Percentiles rank a stretch among this genome's conserved stretches.
phyloP scores from a whole-genome alignment of 441 rosid genomes.

The Jatropha multifida region DNA sequence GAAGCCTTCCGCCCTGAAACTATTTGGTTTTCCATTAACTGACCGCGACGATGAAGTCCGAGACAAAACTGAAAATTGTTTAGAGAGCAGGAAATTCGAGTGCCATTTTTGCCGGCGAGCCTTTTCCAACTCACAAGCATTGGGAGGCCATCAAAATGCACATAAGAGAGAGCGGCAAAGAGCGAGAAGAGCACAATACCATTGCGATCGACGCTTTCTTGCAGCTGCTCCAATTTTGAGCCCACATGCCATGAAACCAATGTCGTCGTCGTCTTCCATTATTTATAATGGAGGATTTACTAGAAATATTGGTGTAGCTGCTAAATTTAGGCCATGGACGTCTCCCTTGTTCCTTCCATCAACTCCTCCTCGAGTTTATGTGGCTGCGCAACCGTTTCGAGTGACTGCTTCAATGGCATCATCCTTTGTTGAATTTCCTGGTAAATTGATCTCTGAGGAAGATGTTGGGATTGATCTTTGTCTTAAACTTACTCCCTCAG shows the following conservation, averaged over 20 bases:
- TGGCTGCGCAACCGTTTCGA: slow-evolving; percentile 29
- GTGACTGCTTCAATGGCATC: slow-evolving; percentile 23
- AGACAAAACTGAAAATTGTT: slow-evolving; percentile 17
- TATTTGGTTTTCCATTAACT: slow-evolving; percentile 46
- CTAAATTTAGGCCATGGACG: slow-evolving; percentile 17
- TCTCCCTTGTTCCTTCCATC: slow-evolving; percentile 25
- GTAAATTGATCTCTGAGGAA: slow-evolving; percentile 27
- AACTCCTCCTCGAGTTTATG: slow-evolving; percentile 22
- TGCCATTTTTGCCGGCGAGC: slow-evolving; percentile 58
- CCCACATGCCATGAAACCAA: slow-evolving; percentile 33
- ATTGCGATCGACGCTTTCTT: slow-evolving; percentile 28
- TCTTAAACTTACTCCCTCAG: slow-evolving; percentile 53
- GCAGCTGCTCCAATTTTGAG: slow-evolving; percentile 35
- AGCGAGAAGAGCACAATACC: slow-evolving; percentile 43
- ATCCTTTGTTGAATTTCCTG: slow-evolving; percentile 22
- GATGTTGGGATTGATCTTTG: slow-evolving; percentile 47
- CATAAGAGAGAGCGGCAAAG: slow-evolving; percentile 62
- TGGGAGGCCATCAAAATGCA: slow-evolving; percentile 71
- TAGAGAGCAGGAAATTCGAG: slow-evolving; percentile 40
- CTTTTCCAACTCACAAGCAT: slow-evolving; percentile 58
- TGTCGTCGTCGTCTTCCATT: slow-evolving; percentile 5
- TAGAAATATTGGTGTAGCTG: slow-evolving; percentile 1
- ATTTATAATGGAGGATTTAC: not conserved
- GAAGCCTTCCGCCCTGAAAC: slow-evolving; percentile 36
- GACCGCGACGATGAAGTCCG: slow-evolving; percentile 22